Conservation (phyloP, 2,329 filamentous ascomycete species). For the Cytospora paraplurivora region DNA sequence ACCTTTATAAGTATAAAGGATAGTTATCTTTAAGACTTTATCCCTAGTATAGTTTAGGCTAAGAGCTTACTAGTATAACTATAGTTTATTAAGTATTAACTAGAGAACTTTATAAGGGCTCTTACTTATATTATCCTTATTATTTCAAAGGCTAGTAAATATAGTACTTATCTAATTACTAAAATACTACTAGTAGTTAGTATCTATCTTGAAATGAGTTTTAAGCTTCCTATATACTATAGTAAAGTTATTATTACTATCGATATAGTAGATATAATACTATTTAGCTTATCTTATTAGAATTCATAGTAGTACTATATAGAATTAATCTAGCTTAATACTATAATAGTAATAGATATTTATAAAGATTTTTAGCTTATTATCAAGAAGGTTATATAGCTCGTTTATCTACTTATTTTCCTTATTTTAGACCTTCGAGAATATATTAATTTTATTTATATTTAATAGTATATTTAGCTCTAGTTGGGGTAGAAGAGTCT, state of each 20-base stretch:
- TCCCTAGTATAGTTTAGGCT: background rate
- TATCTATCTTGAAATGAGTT: background rate
- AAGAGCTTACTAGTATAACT: background rate
- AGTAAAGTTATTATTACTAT: background rate
- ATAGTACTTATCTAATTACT: no score
- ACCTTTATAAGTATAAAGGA: background rate
- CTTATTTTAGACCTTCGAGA: no score
- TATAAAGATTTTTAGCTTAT: no score
- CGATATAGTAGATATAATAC: background rate
- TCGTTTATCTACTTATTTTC: no score
- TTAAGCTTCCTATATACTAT: background rate
- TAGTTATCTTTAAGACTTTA: background rate
- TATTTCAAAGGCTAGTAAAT: no score
- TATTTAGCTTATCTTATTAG: background rate
- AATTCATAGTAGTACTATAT: background rate
- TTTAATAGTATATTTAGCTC: no score
- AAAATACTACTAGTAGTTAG: background rate
- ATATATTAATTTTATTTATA: no score
- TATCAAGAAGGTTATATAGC: no score
- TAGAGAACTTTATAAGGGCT: background rate
- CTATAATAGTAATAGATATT: background rate
- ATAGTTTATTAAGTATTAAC: background rate
- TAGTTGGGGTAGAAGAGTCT: no score
- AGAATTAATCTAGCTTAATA: background rate
- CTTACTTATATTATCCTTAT: no score